phyloP scores from a whole-genome alignment of 2,329 filamentous ascomycete genomes.

The Penicillium sumatraense region DNA sequence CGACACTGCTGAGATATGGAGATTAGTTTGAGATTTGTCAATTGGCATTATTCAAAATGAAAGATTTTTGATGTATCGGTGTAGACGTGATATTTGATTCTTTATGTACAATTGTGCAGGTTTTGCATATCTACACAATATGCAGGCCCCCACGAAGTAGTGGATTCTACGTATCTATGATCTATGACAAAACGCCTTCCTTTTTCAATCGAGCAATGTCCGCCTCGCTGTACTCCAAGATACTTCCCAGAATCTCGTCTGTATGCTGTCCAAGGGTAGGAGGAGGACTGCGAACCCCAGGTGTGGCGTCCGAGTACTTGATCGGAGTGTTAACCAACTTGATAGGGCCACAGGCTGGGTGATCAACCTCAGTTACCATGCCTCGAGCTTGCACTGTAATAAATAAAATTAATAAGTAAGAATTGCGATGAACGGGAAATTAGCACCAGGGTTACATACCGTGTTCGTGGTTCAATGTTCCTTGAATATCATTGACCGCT shows the following conservation, averaged over 20 bases:
- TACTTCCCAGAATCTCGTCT: conserved; percentile 69
- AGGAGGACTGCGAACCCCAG: conserved; percentile 75
- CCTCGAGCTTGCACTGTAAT: conserved; percentile 68
- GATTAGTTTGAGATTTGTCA: too few species aligned
- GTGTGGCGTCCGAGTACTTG: conserved; percentile 85
- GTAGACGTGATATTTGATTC: not conserved
- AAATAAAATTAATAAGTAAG: conserved; percentile 1
- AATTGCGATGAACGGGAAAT: not conserved
- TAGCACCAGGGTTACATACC: conserved; percentile 57
- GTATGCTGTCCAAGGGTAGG: conserved; percentile 89
- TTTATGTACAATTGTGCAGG: not conserved
- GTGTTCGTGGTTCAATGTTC: conserved; percentile 81
- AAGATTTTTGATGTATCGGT: too few species aligned
- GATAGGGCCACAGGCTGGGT: conserved; percentile 80
- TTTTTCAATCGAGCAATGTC: conserved; percentile 67
- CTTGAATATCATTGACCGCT: conserved; percentile 90
- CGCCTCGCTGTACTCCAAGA: conserved; percentile 64
- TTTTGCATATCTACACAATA: not conserved
- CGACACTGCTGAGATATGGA: too few species aligned
- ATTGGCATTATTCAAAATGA: not conserved
- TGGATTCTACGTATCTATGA: not conserved
- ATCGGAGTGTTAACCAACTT: conserved; percentile 93
- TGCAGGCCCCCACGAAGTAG: too few species aligned
- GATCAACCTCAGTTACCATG: conserved; percentile 90
- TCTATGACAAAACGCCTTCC: conserved; percentile 66